Evolutionary conservation across 2,329 filamentous ascomycete species (phyloP).

Genomic region (Aspergillus quadrilineatus): DNA sequence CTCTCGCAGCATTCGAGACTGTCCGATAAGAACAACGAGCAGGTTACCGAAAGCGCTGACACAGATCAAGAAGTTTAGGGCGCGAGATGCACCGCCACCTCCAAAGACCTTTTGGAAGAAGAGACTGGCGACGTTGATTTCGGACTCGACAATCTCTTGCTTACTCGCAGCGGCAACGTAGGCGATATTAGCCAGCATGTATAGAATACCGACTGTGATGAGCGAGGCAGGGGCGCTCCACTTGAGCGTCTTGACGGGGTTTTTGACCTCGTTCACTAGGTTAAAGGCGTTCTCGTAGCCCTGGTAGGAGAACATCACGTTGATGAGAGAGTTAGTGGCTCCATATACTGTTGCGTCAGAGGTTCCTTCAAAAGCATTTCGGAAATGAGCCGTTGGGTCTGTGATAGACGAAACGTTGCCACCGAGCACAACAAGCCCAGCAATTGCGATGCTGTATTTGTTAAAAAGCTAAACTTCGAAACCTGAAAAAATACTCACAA

Average conservation of each 20-base stretch:
- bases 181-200: constrained; percentile 60
- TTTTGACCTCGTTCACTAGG: constrained; percentile 62
- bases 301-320: constrained; percentile 59
- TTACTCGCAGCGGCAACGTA: constrained; percentile 61
- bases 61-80: constrained; percentile 58
- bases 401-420: constrained; percentile 50
- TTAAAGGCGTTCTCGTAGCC: constrained; percentile 63
- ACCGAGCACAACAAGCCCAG: constrained; percentile 63
- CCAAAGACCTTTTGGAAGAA: constrained; percentile 63
- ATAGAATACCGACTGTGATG: constrained; percentile 53
- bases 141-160: constrained; percentile 53
- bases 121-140: constrained; percentile 56
- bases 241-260: constrained; percentile 57
- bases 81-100: constrained; percentile 48
- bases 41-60: constrained; percentile 61
- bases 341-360: constrained; percentile 47
- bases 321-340: constrained; percentile 57
- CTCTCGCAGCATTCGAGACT: constrained; percentile 59
- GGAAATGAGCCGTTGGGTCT: constrained; percentile 57
- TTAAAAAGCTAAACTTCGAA: neutral
- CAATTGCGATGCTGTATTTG: constrained; percentile 51
- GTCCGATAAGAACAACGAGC: constrained; percentile 55
- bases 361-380: constrained; percentile 54
- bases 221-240: constrained; percentile 53
- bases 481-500: constrained; percentile 42